Base-by-base conservation (phyloP, 1,284 basidiomycete genomes). In the Papiliotrema terrestris region DNA sequence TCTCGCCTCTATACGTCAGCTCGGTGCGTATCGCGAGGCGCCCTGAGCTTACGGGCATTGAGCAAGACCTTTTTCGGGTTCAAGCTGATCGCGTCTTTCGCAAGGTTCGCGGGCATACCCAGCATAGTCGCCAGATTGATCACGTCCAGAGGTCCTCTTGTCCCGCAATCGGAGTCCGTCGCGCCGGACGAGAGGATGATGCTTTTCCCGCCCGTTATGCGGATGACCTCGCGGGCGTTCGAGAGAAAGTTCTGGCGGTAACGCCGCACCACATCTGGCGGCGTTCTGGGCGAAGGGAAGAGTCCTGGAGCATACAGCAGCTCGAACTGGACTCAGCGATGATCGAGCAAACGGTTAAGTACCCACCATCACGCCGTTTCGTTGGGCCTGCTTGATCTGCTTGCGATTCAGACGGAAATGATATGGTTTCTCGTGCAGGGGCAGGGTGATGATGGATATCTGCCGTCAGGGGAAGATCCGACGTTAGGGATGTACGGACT, bases 321-420 rank as follows among this genome's bases (percentile, higher is more conserved):
- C 54, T 77, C 75, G 44, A 77, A 72, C 74, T 77, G 69, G 20
- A 19, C 11, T 22, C n/a, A 43, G 42, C 17, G 1, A 25, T 25
- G 43, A 44, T n/a, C 3, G 1, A 3, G 11, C 39, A 15, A 11
- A 13, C 22, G 25, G 25, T 11, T 1, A 39, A 19, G 15, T 36
- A 71, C 72, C 58, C 47, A 76, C 75, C n/a, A 76, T 72, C 1
- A 74, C 74, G 17, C 75, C 75, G 45, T 75, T 74, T 5, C 74
- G 59, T 49, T 74, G 68, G 13, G 74, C 74, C 51, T 71, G 69
- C 17, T 67, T 63, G 56, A 77, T 68, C 60, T 70, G 75, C 52
- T 73, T 73, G 36, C 63, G 61, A 49, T 73, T 76, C 52, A 69
- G 58, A 36, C 65, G 61, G 65, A 72, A 75, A 53, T 65, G 67